phyloP scores from a whole-genome alignment of 257 asterid genomes.

The Marsdenia floribunda region DNA sequence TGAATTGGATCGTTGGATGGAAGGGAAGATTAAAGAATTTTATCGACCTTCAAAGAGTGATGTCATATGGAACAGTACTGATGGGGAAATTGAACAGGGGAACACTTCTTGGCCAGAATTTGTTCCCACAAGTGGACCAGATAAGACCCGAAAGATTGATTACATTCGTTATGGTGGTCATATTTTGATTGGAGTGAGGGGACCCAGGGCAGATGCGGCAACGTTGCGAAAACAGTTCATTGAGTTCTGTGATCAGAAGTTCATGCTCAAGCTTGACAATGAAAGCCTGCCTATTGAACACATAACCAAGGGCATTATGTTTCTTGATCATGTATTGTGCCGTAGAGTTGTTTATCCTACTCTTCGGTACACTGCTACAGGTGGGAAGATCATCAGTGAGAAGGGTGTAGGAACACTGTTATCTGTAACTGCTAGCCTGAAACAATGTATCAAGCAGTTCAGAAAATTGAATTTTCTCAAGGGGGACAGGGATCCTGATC shows the following conservation, averaged over 20 bases:
- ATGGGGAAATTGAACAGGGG: conserved; percentile 82
- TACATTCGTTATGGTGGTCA: conserved; percentile 93
- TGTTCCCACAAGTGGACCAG: conserved; percentile 96
- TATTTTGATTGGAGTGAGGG: conserved; percentile 85
- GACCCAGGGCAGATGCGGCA: conserved; percentile 97
- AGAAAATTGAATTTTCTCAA: conserved; percentile 73
- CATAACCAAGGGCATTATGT: conserved; percentile 95
- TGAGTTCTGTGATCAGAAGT: conserved; percentile 83
- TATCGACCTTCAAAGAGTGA: conserved; percentile 77
- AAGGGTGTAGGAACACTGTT: conserved; percentile 91
- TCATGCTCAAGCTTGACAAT: conserved; percentile 83
- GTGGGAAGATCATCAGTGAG: conserved; percentile 95
- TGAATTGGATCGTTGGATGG: conserved; percentile 95
- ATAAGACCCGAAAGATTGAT: conserved; percentile 88
- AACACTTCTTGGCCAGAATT: conserved; percentile 99
- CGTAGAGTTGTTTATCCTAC: conserved; percentile 96
- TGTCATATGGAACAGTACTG: conserved; percentile 85
- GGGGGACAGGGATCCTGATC: conserved; percentile 97
- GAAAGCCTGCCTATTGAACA: conserved; percentile 92
- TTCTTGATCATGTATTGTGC: conserved; percentile 92
- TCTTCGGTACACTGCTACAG: conserved; percentile 87
- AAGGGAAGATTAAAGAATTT: conserved; percentile 74
- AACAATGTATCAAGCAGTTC: conserved; percentile 85
- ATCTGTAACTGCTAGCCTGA: conserved; percentile 94
- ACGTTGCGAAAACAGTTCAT: conserved; percentile 75